Evolutionary conservation across 768 basidiomycete species (phyloP).

Genomic region (Phylloporus sp.): DNA sequence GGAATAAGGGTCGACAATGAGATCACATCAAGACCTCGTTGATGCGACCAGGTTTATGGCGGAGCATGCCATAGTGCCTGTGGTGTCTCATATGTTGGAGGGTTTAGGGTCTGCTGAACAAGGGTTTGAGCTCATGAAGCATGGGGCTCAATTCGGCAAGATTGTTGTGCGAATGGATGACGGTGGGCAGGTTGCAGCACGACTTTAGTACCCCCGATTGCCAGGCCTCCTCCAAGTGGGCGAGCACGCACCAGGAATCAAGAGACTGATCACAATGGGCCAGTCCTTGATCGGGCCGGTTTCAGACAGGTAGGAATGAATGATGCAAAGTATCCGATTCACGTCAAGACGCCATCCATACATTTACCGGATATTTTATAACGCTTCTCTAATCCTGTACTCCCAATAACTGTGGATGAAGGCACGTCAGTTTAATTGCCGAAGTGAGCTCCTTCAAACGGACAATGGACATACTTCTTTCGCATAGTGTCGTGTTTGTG

Average conservation of each 20-base stretch:
- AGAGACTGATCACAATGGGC: background rate
- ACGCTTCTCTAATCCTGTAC: constrained; percentile 59
- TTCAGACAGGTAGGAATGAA: background rate
- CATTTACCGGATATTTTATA: constrained; percentile 22
- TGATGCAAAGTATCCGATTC: constrained; percentile 8
- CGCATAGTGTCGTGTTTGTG: constrained; percentile 70
- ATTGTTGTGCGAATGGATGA: constrained; percentile 53
- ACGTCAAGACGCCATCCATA: constrained; percentile 2
- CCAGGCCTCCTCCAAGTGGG: background rate
- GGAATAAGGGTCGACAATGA: constrained; percentile 75
- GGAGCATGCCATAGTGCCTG: constrained; percentile 62
- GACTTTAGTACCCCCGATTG: constrained; percentile 16
- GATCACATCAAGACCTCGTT: constrained; percentile 68
- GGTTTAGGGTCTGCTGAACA: constrained; percentile 62
- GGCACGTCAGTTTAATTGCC: constrained; percentile 24
- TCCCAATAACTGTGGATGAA: constrained; percentile 64
- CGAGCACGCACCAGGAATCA: background rate
- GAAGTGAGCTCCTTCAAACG: constrained; percentile 9
- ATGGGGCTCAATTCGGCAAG: constrained; percentile 74
- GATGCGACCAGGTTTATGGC: constrained; percentile 69
- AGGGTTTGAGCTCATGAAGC: constrained; percentile 65
- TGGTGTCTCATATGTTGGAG: constrained; percentile 66
- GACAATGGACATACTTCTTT: constrained; percentile 54
- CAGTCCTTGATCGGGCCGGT: constrained; percentile 1
- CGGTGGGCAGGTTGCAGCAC: constrained; percentile 19